Evolutionary conservation across 306 rosid species (phyloP), one percentile per base, ranked within the genome.

Genomic region (Acacia acuminata): DNA sequence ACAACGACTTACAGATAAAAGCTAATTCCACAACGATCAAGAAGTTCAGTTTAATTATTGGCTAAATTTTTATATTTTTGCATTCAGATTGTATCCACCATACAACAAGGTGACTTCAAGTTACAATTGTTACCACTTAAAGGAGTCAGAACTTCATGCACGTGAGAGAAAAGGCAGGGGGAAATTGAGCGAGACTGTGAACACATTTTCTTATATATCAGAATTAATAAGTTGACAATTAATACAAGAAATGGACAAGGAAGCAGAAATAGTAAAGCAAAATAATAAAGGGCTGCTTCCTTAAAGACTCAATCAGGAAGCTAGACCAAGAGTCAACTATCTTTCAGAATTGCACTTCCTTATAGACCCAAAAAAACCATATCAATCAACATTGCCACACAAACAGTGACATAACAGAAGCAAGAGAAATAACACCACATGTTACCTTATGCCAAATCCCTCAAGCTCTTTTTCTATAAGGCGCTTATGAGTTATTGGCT

Each of bases 361-460:
- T 17, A 38, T 38, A 6, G 42, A 38, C 42, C 42, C 42, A 5
- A 38, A 38, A 38, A 38, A 38, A 38, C 71, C 43, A 53, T 32
- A 82, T 53, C 78, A 66, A 72, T 65, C 71, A 65, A 15, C 68
- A 53, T 50, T 63, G 24, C 75, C 64, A 75, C 68, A 80, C 44
- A 60, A 61, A 77, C 42, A 51, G 48, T 67, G 71, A 60, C 77
- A 56, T 11, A 47, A 56, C 42, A 75, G 40, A 64, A 88, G 64
- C 43, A 53, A 12, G 32, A 40, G 45, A 53, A 84, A 75, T 3
- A 84, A 84, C 38, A 56, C 76, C 68, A 84, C 36, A 83, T 15
- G 58, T 83, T 88, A 93, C 97, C 99, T 94, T 83, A 96, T 96
- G 80, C 99, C 99, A 88, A 96, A 96, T 89, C 99, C 99, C 87